Evolutionary conservation across 495 filamentous ascomycete species (phyloP).

Genomic region (Daldinia vernicosa): DNA sequence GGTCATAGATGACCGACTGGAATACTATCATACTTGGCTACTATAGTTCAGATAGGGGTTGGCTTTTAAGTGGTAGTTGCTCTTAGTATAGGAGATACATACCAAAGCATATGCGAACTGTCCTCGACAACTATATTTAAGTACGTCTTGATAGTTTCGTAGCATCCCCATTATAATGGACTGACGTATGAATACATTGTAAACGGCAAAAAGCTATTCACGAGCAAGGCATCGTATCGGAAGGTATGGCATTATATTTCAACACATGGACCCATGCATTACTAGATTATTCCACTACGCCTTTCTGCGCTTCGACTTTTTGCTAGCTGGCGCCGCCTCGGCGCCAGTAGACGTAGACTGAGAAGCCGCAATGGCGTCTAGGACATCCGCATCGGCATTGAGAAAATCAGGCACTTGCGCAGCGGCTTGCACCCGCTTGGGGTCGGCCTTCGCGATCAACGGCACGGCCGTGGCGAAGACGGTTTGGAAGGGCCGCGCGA

Average conservation of each 20-base stretch:
- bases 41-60: neutral
- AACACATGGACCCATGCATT: constrained; percentile 16
- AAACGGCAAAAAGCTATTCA: neutral
- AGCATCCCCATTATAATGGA: neutral
- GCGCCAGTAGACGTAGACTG: constrained; percentile 32
- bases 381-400: constrained; percentile 50
- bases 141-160: neutral
- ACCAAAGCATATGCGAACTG: neutral
- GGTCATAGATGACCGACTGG: no score
- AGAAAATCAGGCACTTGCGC: constrained; percentile 30
- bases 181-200: neutral
- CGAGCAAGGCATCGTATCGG: neutral
- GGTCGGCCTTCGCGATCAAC: constrained; percentile 72
- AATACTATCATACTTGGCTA: neutral
- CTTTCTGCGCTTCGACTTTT: constrained; percentile 59
- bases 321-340: constrained; percentile 29
- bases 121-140: neutral
- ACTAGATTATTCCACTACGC: constrained; percentile 39
- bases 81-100: neutral
- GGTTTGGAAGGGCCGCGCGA: constrained; percentile 82
- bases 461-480: constrained; percentile 78
- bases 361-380: constrained; percentile 53
- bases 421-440: constrained; percentile 56
- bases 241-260: constrained; percentile 11
- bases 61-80: neutral